A percentile compares a stretch with the other conserved stretches of the same genome.
Conservation (phyloP, 345 rosid genomes). For the Linum tenue region DNA sequence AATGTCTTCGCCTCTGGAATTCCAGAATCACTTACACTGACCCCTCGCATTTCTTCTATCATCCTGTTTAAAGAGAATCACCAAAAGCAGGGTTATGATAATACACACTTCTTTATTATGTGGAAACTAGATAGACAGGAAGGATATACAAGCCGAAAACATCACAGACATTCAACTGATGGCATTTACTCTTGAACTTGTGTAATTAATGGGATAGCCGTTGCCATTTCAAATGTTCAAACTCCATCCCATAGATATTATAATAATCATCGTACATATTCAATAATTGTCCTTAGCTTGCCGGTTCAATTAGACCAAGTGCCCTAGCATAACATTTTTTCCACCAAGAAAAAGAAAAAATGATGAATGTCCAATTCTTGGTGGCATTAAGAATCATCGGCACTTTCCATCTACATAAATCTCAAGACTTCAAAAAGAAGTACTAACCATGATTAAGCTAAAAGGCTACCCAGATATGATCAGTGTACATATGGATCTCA, state of each 20-base stretch:
- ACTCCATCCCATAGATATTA: neutral
- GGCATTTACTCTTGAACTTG: neutral
- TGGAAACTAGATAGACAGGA: neutral
- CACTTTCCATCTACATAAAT: neutral
- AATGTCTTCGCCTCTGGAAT: constrained; percentile 37
- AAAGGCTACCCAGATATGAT: neutral
- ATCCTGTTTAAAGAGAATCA: constrained; percentile 32
- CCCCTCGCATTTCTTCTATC: constrained; percentile 86
- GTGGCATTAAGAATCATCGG: neutral
- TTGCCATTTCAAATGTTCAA: neutral
- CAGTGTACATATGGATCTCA: neutral
- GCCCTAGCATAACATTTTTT: neutral
- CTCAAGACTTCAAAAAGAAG: neutral
- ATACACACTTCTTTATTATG: no score
- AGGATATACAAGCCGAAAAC: neutral
- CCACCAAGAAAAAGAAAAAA: no score
- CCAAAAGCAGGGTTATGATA: neutral
- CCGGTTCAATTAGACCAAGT: neutral
- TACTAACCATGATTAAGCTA: neutral
- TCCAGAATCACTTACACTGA: constrained; percentile 54
- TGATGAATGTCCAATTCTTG: neutral
- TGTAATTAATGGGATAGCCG: neutral
- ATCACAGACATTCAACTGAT: neutral
- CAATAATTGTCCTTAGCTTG: neutral
- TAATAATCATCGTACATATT: neutral